phyloP scores from a whole-genome alignment of 2,329 filamentous ascomycete genomes.

The Sclerotinia nivalis region DNA sequence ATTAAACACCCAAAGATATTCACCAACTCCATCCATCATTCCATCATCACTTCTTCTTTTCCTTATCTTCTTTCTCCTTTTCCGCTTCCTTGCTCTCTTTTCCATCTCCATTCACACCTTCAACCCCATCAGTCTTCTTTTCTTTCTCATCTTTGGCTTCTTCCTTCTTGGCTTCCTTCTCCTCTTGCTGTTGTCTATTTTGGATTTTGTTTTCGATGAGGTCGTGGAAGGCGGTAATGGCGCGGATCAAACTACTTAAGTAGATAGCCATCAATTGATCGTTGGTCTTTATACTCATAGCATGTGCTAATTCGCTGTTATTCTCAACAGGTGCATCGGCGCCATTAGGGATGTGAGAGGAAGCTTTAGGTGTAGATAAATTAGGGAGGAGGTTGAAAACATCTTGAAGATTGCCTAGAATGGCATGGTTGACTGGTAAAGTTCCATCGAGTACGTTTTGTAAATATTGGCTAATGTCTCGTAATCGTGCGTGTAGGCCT shows the following conservation, averaged over 20 bases:
- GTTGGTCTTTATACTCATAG: constrained; percentile 99
- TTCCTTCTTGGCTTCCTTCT: constrained; percentile 81
- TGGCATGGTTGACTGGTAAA: constrained; percentile 94
- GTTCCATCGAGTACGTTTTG: constrained; percentile 93
- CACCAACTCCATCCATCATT: constrained; percentile 31
- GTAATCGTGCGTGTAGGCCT: constrained; percentile 88
- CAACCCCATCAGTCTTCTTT: constrained; percentile 60
- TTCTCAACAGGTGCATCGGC: constrained; percentile 50
- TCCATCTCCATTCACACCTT: constrained; percentile 52
- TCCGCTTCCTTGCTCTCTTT: constrained; percentile 52
- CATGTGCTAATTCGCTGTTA: constrained; percentile 85
- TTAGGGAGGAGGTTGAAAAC: constrained; percentile 98
- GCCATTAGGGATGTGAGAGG: constrained; percentile 53
- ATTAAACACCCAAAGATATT: constrained; percentile 33
- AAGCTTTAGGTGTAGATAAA: constrained; percentile 77
- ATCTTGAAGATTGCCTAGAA: constrained; percentile 97
- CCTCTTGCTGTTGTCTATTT: constrained; percentile 95
- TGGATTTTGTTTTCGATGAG: constrained; percentile 99
- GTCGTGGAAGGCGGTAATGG: constrained; percentile 98
- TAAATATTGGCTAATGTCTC: constrained; percentile 93
- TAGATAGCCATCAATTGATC: constrained; percentile 99
- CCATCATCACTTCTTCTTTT: constrained; percentile 48
- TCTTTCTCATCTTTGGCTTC: constrained; percentile 62
- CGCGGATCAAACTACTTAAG: constrained; percentile 91
- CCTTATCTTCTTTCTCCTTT: constrained; percentile 58